phyloP scores from a whole-genome alignment of 1,284 basidiomycete genomes.

The Singerocomus inundabilis region DNA sequence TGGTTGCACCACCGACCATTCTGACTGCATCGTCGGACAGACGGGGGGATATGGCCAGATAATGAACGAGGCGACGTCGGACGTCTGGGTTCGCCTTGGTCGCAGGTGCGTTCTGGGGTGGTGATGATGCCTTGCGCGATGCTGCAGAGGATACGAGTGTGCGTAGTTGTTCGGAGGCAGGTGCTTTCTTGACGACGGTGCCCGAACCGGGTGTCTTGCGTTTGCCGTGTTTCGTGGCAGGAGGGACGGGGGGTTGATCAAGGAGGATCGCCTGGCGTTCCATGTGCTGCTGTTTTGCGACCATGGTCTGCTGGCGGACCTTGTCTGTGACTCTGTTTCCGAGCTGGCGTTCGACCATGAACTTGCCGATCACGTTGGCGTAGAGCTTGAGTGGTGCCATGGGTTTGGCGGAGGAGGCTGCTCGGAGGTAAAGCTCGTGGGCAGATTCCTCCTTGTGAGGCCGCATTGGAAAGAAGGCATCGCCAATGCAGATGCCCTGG shows the following conservation, averaged over 20 bases:
- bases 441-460: conserved; percentile 49
- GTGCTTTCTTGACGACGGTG: conserved; percentile 32
- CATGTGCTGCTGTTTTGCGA: conserved; percentile 54
- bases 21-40: conserved; percentile 45
- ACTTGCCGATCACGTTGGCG: conserved; percentile 67
- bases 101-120: conserved; percentile 23
- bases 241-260: conserved; percentile 36
- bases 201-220: conserved; percentile 35
- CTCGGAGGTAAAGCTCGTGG: conserved; percentile 71
- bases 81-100: conserved; percentile 28
- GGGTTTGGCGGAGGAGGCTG: conserved; percentile 52
- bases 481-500: conserved; percentile 66
- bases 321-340: conserved; percentile 49
- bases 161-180: conserved; percentile 34
- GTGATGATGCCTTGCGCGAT: conserved; percentile 28
- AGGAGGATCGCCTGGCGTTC: conserved; percentile 54
- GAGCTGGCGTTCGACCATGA: conserved; percentile 60
- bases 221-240: conserved; percentile 28
- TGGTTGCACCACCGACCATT: conserved; percentile 40
- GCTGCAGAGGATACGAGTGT: conserved; percentile 26
- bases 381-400: conserved; percentile 66
- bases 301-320: conserved; percentile 54
- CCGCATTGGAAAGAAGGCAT: conserved; percentile 58
- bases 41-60: conserved; percentile 47
- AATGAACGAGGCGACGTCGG: conserved; percentile 53